Base-by-base conservation (phyloP, 805 yeast genomes). In the Cyberlindnera americana region DNA sequence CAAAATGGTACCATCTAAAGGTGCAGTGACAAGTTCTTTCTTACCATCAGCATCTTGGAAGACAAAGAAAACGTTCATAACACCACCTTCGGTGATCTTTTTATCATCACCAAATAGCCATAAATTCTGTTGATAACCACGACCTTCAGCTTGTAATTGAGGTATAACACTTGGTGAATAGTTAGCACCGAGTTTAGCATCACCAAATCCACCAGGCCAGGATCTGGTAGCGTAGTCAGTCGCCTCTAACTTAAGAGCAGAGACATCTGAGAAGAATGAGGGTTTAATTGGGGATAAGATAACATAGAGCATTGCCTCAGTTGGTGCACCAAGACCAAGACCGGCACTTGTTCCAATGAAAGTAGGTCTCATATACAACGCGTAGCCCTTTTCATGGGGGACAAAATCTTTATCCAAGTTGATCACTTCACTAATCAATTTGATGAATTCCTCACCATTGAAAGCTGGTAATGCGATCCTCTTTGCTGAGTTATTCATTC, bases 181-280 rank as follows among this genome's bases (percentile, higher is more conserved):
- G 73, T 91, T 91, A 46, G 96, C 97, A 65, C 99, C 99, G 56
- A 91, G 77, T 68, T 91, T 91, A 65, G 78, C 82, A 77, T 91
- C 83, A 66, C 99, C 99, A 55, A 80, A 89, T 64, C 98, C 99
- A 58, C 96, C 96, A 60, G 98, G 98, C 98, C 98, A 91, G 21
- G 99, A 98, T 71, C 99, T 84, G 25, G 90, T 90, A 35, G 95
- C 95, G 54, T 86, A 81, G 61, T 88, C 95, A 25, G 96, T 90
- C 50, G 98, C 97, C 68, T 91, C 96, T 49, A 93, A 75, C 46
- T 78, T 73, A 39, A 93, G 95, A 30, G 98, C 96, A 67, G 90
- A 88, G 79, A 91, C 90, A 16, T 97, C 97, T 16, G 95, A 83
- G 56, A 83, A 74, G 68, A 83, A 87, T 75, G 90, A 91, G 18